Evolutionary conservation across 345 rosid species (phyloP).

Genomic region (Balakata baccata): DNA sequence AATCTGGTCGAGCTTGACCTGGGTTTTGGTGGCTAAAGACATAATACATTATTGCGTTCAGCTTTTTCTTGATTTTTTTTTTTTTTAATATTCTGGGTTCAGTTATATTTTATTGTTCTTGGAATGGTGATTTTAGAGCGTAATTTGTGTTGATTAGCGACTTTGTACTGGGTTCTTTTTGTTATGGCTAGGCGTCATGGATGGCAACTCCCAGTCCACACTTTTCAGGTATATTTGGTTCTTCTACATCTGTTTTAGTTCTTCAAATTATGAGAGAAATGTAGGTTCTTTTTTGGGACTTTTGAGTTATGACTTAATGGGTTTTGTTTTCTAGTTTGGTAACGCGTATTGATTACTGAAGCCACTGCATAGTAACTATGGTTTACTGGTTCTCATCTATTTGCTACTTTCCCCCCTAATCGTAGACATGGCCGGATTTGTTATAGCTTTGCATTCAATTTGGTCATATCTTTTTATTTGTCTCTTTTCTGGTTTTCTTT

Average conservation of each 20-base stretch:
- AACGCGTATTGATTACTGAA: background rate
- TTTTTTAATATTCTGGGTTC: constrained; percentile 6
- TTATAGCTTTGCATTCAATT: constrained; percentile 7
- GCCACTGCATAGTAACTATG: background rate
- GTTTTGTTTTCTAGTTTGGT: constrained; percentile 1
- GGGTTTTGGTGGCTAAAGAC: background rate
- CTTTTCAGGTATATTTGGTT: constrained; percentile 60
- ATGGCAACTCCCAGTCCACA: constrained; percentile 92
- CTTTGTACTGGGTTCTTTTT: no score
- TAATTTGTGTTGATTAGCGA: no score
- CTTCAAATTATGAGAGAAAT: background rate
- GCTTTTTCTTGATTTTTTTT: background rate
- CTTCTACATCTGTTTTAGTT: background rate
- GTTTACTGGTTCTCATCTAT: background rate
- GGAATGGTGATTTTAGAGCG: no score
- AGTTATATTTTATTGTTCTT: background rate
- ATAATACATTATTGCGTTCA: background rate
- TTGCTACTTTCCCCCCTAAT: background rate
- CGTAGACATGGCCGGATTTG: constrained; percentile 5
- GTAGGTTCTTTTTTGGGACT: background rate
- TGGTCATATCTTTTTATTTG: background rate
- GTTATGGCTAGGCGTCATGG: constrained; percentile 66
- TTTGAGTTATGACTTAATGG: background rate
- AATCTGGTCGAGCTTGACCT: constrained; percentile 25
- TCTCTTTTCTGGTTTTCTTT: background rate